These are phyloP conservation scores for Cystofilobasidium macerans DNA, from an alignment of 768 basidiomycete species.

Conservation along the genomic window DNA sequence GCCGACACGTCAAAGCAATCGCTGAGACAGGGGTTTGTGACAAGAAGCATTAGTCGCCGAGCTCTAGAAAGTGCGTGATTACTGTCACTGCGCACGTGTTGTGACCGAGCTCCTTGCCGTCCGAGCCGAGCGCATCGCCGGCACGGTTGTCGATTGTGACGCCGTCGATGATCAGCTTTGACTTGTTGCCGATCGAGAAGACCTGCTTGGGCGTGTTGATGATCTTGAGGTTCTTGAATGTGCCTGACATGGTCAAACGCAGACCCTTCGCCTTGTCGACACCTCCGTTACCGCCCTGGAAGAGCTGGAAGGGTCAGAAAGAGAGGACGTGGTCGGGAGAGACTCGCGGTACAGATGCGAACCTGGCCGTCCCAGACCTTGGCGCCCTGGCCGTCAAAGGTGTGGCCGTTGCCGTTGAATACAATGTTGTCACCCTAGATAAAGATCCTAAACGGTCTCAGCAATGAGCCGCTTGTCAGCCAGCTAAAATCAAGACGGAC, in stretches of 20 bases:
- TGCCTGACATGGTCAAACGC: background rate
- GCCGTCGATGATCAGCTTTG: constrained; percentile 41
- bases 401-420: constrained; percentile 42
- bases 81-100: constrained; percentile 30
- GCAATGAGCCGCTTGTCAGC: too few species aligned
- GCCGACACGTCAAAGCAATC: constrained; percentile 16
- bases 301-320: too few species aligned
- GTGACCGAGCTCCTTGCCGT: constrained; percentile 35
- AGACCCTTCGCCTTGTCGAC: background rate
- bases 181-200: constrained; percentile 36
- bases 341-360: too few species aligned
- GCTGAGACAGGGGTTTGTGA: background rate
- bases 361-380: constrained; percentile 42
- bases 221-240: too few species aligned
- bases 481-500: too few species aligned
- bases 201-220: too few species aligned
- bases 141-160: constrained; percentile 48
- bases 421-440: constrained; percentile 19
- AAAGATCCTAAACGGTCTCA: too few species aligned
- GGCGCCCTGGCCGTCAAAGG: constrained; percentile 43
- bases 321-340: too few species aligned
- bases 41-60: too few species aligned
- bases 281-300: background rate
- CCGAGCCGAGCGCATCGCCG: constrained; percentile 46
- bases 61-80: too few species aligned